Base-by-base conservation (phyloP, 1,284 basidiomycete genomes). In the Cerioporus squamosus region DNA sequence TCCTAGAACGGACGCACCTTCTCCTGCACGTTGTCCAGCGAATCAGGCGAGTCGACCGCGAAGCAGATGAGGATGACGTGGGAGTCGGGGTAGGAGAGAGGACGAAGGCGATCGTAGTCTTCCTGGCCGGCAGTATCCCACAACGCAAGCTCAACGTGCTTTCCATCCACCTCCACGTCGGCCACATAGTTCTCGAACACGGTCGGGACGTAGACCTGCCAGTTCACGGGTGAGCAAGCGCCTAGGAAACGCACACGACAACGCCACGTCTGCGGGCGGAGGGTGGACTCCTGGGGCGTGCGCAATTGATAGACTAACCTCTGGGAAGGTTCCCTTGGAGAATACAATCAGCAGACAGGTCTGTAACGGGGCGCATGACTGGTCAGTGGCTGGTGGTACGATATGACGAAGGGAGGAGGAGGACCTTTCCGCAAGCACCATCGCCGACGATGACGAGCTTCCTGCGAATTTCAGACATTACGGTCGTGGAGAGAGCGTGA, bases 111-210 rank as follows among this genome's bases (percentile, higher is more conserved):
- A 72, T 90, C 88, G 72, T 84, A 85, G 70, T 79, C 79, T 69
- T 91, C 89, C 75, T 91, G 89, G 58, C 89, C 89, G 45, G 88
- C 88, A 63, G 89, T 91, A 86, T 91, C 89, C 89, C 88, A 91
- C 47, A 91, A 77, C 24, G 88, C 88, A 59, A 91, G 82, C 74
- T 90, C 88, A 67, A 91, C 86, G 71, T 88, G 84, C 75, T 90
- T 90, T 63, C 86, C 87, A 66, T 89, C 87, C 51, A 89, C 86
- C 75, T 88, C 87, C 63, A 89, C 86, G 72, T 89, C 86, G 64
- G 85, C 86, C 54, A 87, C 87, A 71, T 88, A 83, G 77, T 83
- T 83, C 75, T 91, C 89, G 67, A 91, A 91, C 44, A 91, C 88
- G 62, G 88, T 91, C 23, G 89, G 88, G 58, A 90, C 85, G 74